Evolutionary conservation across 148 eudicot species (phyloP), one percentile per base, ranked within the genome.

Genomic region (Diospyros kaki): DNA sequence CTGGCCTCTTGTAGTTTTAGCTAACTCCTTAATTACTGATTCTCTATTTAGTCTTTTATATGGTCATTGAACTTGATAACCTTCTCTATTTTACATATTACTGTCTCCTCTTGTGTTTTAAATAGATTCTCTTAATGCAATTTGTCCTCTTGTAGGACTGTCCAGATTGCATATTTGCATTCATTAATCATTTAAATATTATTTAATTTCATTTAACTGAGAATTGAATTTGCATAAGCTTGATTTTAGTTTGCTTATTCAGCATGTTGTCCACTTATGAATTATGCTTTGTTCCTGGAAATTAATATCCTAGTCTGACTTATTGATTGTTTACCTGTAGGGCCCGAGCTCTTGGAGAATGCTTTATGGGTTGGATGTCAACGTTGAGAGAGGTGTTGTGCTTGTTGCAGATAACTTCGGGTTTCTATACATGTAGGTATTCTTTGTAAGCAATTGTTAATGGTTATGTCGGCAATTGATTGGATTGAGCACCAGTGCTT

Each of bases 361-460:
- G 99, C 90, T 95, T 55, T 95, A 93, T 75, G 99, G 99, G 55
- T 72, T 95, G 88, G 99, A 95, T 82, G 76, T 90, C 42, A 88
- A 95, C 72, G 54, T 86, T 66, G 98, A 93, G 73, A 95, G 83
- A 83, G 87, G 96, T 74, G 81, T 90, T 74, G 87, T 89, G 78
- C 84, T 91, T 74, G 96, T 86, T 83, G 97, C 96, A 58, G 99
- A 95, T 84, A 95, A 84, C 77, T 84, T 83, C 79, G 99, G 99
- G 55, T 82, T 73, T 77, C 77, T 95, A 14, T 84, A 95, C 83
- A 83, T 83, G 99, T 95, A 76, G 72, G 92, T 82, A 56, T 66
- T 42, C 41, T n/a, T 70, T 44, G 13, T 28, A 28, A 28, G 28
- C 28, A 28, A 28, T 65, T 15, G 9, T n/a, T 1, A 10, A 41